Conservation (phyloP, 345 rosid genomes). For the Populus euphratica region DNA sequence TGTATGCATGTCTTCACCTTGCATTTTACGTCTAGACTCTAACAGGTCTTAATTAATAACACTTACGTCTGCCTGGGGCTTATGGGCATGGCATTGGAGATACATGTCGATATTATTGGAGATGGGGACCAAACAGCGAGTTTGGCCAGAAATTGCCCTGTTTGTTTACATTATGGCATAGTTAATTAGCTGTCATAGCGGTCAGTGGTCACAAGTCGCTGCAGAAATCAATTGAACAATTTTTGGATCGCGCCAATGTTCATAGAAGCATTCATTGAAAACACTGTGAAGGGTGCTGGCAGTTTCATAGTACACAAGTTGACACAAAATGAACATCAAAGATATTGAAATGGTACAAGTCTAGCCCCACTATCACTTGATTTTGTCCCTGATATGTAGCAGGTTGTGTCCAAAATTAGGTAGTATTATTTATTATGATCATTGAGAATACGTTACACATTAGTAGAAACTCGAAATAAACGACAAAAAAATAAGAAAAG, state of each 20-base stretch:
- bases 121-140: background rate
- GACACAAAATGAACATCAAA: background rate
- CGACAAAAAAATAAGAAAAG: background rate
- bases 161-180: background rate
- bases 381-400: slow-evolving; percentile 1
- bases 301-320: background rate
- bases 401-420: background rate
- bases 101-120: background rate
- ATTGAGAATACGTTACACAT: background rate
- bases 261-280: background rate
- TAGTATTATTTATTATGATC: background rate
- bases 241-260: background rate
- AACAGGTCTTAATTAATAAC: too few relatives aligned
- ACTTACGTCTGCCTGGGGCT: too few relatives aligned
- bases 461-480: background rate
- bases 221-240: background rate
- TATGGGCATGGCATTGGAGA: background rate
- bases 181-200: background rate
- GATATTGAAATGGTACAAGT: background rate
- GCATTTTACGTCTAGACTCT: too few relatives aligned
- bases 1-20: too few relatives aligned
- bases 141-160: background rate
- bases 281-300: background rate
- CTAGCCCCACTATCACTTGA: slow-evolving; percentile 2
- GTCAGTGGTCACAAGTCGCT: background rate